phyloP scores from a whole-genome alignment of 1,284 basidiomycete genomes.

The Boletellus deceptivus region DNA sequence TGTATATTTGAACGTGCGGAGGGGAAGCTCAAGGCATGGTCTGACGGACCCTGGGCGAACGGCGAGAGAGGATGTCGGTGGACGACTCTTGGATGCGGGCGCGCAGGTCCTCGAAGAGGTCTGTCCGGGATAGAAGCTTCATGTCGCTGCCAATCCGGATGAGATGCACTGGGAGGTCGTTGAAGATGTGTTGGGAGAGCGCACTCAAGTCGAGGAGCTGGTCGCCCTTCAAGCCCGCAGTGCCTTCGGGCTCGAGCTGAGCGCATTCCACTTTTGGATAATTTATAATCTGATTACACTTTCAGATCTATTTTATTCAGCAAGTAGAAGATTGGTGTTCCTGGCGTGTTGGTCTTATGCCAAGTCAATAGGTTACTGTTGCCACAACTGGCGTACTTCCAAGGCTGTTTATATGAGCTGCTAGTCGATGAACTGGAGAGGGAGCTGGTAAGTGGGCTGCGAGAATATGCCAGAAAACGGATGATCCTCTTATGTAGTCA shows the following conservation, averaged over 20 bases:
- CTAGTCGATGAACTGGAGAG: no score
- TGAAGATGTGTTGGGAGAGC: constrained; percentile 17
- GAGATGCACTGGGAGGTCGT: constrained; percentile 16
- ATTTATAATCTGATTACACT: neutral
- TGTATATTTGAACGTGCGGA: no score
- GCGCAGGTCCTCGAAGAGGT: constrained; percentile 12
- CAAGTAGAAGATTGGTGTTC: no score
- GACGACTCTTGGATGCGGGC: constrained; percentile 2
- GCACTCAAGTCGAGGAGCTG: constrained; percentile 11
- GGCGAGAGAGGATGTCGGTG: constrained; percentile 3
- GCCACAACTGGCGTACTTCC: no score
- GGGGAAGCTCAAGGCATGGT: no score
- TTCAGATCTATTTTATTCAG: neutral
- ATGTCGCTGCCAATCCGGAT: constrained; percentile 12
- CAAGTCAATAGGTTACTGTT: no score
- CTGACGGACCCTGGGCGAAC: constrained; percentile 10
- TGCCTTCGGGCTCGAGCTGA: no score
- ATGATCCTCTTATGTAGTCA: no score
- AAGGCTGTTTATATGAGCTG: no score
- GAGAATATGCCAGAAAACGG: no score
- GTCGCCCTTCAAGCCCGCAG: neutral
- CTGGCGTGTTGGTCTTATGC: no score
- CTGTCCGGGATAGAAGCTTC: constrained; percentile 12
- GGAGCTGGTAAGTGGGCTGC: neutral
- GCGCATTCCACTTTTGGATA: neutral